phyloP scores from a whole-genome alignment of 1,139 yeast genomes.

The Pichia sp. region DNA sequence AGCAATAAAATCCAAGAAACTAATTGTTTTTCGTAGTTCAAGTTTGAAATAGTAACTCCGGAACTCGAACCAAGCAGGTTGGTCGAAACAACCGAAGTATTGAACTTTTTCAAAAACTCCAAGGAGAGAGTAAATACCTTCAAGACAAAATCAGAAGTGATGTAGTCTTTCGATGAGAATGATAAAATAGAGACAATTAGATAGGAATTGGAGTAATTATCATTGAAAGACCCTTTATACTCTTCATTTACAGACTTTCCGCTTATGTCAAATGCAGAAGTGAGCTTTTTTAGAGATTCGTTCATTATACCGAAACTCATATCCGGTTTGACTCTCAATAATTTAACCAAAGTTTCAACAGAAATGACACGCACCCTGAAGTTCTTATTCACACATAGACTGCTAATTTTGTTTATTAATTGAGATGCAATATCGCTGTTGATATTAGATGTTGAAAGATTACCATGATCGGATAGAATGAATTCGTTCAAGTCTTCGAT shows the following conservation, averaged over 20 bases:
- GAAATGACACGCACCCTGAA: slow-evolving; percentile 38
- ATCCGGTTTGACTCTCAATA: slow-evolving; percentile 31
- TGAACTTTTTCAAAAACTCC: slow-evolving; percentile 37
- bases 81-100: slow-evolving; percentile 31
- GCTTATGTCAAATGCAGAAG: slow-evolving; percentile 28
- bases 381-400: slow-evolving; percentile 33
- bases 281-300: slow-evolving; percentile 33
- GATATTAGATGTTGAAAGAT: slow-evolving; percentile 17
- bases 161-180: slow-evolving; percentile 29
- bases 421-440: slow-evolving; percentile 28
- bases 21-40: slow-evolving; percentile 39
- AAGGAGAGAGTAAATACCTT: slow-evolving; percentile 32
- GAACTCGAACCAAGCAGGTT: slow-evolving; percentile 35
- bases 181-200: slow-evolving; percentile 30
- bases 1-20: slow-evolving; percentile 72
- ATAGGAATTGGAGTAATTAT: slow-evolving; percentile 30
- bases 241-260: slow-evolving; percentile 26
- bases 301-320: slow-evolving; percentile 30
- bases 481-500: slow-evolving; percentile 31
- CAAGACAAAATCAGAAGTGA: slow-evolving; percentile 35
- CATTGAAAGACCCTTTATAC: slow-evolving; percentile 23
- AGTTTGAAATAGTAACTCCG: slow-evolving; percentile 38
- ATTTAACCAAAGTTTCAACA: slow-evolving; percentile 29
- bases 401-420: slow-evolving; percentile 28
- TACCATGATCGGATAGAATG: slow-evolving; percentile 29